Base-by-base conservation (phyloP, 306 rosid species). In the Citrullus colocynthis region DNA sequence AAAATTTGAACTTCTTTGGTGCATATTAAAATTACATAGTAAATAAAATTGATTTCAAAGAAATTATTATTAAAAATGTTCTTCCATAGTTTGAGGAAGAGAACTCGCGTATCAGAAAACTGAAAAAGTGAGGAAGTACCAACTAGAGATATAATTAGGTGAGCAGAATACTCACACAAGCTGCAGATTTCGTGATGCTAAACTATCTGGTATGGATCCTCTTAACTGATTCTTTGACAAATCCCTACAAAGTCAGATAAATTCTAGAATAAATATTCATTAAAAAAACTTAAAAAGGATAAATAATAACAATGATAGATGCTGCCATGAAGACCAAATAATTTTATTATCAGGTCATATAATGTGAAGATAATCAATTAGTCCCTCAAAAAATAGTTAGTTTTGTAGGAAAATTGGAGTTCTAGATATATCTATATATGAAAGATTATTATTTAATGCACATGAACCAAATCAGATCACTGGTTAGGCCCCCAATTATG, bases 221-320 rank as follows among this genome's bases (percentile, higher is more conserved):
- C 90, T 80, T 63, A 92, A 83, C 78, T 85, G 93, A 86, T 95
- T 95, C 80, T 84, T 74, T 75, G 99, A 89, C 85, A 95, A 84
- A 86, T 95, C 99, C 97, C 99, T 95, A 62, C 78, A 76, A 45
- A 78, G 63, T 75, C 44, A 13, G 9, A 57, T 21, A 75, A 17
- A 55, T 17, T 3, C 36, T 9, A 75, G 51, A 30, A 55, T 55
- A 75, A 56, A 75, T 34, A 48, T 48, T 48, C 54, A 48, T 48
- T 48, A 48, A 48, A 48, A 48, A 12, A 48, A 48, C 6, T 42
- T 44, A 48, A 48, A 48, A 48, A 48, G 17, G 9, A 45, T 0
- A 45, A 45, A 45, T 5, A 52, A 54, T 75, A 52, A 8, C 20
- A 71, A 20, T 11, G 8, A 42, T 13, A 67, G 55, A 20, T 67